Evolutionary conservation across 2,329 filamentous ascomycete species (phyloP), one percentile per base, ranked within the genome.

Genomic region (Berkeleyomyces rouxiae): DNA sequence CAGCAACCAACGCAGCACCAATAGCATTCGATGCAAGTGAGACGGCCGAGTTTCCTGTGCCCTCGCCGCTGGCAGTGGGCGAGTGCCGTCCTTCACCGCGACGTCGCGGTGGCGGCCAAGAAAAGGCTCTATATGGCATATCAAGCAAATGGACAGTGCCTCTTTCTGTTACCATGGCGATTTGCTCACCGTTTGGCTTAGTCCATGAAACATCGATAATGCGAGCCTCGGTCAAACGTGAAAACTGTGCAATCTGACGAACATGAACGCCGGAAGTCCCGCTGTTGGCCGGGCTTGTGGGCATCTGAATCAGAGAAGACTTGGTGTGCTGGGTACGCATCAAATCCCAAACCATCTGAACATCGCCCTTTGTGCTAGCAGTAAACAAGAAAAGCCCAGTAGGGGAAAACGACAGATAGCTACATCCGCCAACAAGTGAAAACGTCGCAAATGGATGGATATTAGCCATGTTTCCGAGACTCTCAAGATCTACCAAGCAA

Each of bases 111-210:
- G 90, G 88, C 47, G 91, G 91, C 91, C 91, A 96, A 67, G 87
- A 84, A 68, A 91, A 92, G 3, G 89, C 88, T 66, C 83, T 87
- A 55, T 83, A 79, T 7, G 90, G 90, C 72, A 97, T 82, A 67
- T 96, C 88, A 67, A 96, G 85, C 51, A 97, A 82, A 73, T 99
- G 93, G 9, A 96, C 85, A 7, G 93, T 99, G n/a, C 92, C 90
- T 68, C 91, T 88, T 69, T 95, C 90, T 0, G 93, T 97, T 36
- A 96, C 84, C 74, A 99, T 85, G 1, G 91, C 92, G 46, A 95
- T 76, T 64, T 88, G 85, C 70, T 95, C 88, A 31, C 88, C 89
- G 63, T 85, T 85, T 3, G 88, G 88, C 62, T 82, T 81, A 1
- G 87, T 86, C 93, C 93, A 99, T 2, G 85, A 83, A 49, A 96